Conservation (phyloP, 305 asterid species). For the Vinca major region DNA sequence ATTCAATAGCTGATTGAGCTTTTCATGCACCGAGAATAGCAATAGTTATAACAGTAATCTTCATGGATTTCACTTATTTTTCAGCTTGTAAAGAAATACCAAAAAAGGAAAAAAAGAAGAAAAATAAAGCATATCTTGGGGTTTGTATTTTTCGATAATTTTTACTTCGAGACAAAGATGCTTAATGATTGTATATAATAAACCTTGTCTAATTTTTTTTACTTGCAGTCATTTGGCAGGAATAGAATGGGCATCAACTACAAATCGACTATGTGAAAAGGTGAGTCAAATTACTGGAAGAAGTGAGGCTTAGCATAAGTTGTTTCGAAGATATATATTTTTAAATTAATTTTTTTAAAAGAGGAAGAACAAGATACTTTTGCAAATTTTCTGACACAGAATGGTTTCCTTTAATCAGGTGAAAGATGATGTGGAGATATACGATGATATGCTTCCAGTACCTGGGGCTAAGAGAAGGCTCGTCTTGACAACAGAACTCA, state of each 20-base stretch:
- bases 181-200: not conserved
- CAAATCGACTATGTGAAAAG: slow-evolving; percentile 43
- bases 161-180: not conserved
- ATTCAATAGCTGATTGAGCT: not conserved
- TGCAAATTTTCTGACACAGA: not conserved
- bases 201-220: not conserved
- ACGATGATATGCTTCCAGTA: slow-evolving; percentile 28
- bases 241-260: slow-evolving; percentile 49
- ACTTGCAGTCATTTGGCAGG: slow-evolving; percentile 34
- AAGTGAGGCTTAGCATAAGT: not conserved
- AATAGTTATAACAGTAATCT: not conserved
- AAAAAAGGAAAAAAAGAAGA: too few species aligned
- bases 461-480: slow-evolving; percentile 58
- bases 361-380: not conserved
- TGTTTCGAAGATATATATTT: slow-evolving; percentile 1
- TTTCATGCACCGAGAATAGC: not conserved
- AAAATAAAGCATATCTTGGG: not conserved
- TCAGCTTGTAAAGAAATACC: not conserved
- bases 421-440: slow-evolving; percentile 29
- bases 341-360: too few species aligned
- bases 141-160: not conserved
- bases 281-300: slow-evolving; percentile 23
- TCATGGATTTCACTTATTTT: not conserved
- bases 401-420: slow-evolving; percentile 27
- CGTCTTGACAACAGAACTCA: slow-evolving; percentile 40